Conservation (phyloP, 2,329 filamentous ascomycete genomes). For the Colletotrichum neosansevieriae region DNA sequence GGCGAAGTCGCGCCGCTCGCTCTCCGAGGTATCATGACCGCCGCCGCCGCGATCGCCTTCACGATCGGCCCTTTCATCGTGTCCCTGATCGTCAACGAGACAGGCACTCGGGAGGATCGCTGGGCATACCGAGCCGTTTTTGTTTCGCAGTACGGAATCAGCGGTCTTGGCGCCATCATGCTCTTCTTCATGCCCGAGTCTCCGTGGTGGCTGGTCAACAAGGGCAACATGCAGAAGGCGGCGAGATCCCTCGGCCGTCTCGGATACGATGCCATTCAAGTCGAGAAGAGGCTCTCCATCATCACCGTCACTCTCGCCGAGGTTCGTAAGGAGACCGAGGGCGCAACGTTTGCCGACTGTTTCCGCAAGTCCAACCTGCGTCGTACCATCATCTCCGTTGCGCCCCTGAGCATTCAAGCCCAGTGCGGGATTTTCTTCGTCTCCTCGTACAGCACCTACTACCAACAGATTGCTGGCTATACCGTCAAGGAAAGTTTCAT, state of each 20-base stretch:
- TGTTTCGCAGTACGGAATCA: slow-evolving; percentile 37
- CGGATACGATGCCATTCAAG: slow-evolving; percentile 45
- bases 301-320: slow-evolving; percentile 50
- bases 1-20: slow-evolving; percentile 48
- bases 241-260: slow-evolving; percentile 46
- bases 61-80: slow-evolving; percentile 47
- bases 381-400: slow-evolving; percentile 54
- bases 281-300: slow-evolving; percentile 47
- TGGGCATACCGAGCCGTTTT: slow-evolving; percentile 49
- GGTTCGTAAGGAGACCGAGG: slow-evolving; percentile 51
- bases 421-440: slow-evolving; percentile 52
- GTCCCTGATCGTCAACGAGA: slow-evolving; percentile 49
- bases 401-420: slow-evolving; percentile 51
- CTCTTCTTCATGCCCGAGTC: slow-evolving; percentile 54
- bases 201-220: slow-evolving; percentile 55
- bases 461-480: slow-evolving; percentile 56
- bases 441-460: slow-evolving; percentile 54
- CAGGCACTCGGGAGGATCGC: slow-evolving; percentile 43
- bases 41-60: slow-evolving; percentile 45
- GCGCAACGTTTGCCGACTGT: slow-evolving; percentile 54
- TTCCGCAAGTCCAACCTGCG: slow-evolving; percentile 54
- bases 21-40: slow-evolving; percentile 46
- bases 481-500: slow-evolving; percentile 50
- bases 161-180: slow-evolving; percentile 26
- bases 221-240: slow-evolving; percentile 43